Conservation (phyloP, 2,329 filamentous ascomycete genomes). For the Neofusicoccum umdonicola region DNA sequence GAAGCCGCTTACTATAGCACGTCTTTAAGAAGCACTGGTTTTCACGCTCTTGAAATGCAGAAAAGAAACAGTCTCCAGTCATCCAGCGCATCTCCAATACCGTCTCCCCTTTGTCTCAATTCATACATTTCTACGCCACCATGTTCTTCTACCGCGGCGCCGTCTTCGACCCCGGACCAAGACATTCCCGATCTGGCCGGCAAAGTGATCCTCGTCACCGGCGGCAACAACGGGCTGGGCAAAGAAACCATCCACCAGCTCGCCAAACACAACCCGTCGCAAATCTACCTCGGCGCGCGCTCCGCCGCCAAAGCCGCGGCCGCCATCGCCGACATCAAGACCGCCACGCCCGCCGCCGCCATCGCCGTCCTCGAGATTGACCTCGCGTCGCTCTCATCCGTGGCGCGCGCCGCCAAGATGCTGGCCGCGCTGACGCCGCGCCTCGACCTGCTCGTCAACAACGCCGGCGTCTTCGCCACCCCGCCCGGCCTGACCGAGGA, state of each 20-base stretch:
- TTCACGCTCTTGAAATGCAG: too few species aligned
- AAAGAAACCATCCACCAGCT: conserved; percentile 46
- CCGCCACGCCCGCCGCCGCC: conserved; percentile 35
- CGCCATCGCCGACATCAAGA: conserved; percentile 40
- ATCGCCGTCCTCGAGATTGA: conserved; percentile 43
- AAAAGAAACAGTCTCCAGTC: too few species aligned
- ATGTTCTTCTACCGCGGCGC: too few species aligned
- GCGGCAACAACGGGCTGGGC: conserved; percentile 45
- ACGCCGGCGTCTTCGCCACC: conserved; percentile 45
- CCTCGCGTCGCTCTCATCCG: conserved; percentile 38
- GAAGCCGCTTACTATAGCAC: too few species aligned
- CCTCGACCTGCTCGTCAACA: conserved; percentile 48
- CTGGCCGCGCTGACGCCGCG: conserved; percentile 38
- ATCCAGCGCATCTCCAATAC: too few species aligned
- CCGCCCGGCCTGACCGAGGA: conserved; percentile 13
- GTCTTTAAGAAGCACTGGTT: too few species aligned
- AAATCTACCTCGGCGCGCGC: conserved; percentile 50
- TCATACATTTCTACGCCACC: too few species aligned
- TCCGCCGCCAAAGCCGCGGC: conserved; percentile 40
- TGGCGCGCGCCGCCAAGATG: conserved; percentile 35
- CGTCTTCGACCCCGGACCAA: too few species aligned
- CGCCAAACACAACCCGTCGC: conserved; percentile 42
- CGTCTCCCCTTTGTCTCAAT: too few species aligned
- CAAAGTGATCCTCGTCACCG: conserved; percentile 46
- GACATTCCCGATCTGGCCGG: conserved; percentile 42